Base-by-base conservation (phyloP, 345 rosid genomes). In the Acer saccharum region DNA sequence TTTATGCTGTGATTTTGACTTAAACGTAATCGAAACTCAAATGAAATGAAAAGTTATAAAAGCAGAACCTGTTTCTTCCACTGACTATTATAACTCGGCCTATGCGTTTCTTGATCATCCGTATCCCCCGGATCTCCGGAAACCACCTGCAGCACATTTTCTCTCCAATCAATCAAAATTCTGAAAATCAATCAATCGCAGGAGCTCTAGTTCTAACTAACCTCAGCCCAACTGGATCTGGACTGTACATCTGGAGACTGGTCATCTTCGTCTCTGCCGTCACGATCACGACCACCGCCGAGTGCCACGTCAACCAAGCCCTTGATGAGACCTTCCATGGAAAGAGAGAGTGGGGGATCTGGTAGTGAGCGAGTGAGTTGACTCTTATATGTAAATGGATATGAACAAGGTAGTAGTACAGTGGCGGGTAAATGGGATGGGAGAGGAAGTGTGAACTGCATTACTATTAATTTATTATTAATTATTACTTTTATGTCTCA, bases 181-280 rank as follows among this genome's bases (percentile, higher is more conserved):
- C 17, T 54, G 7, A 54, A 54, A 54, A 54, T 25, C 46, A 44
- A n/a, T 39, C 18, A 63, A 70, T 69, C 48, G 20, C 54, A 48
- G 12, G 44, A 70, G 63, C 7, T 70, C 71, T 10, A n/a, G 62
- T 35, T 25, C 6, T 46, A 27, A 86, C 6, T 46, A 27, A 87
- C 97, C 90, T 90, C 71, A 17, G 98, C 94, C 98, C 98, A 91
- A 66, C 81, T 82, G 81, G 95, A 91, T 90, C 94, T 86, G 77
- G 95, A 83, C 32, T 85, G 93, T 43, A 88, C 90, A 35, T 88
- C 90, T 10, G 85, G 85, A 65, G 71, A 65, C 6, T 62, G 17
- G 6, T 52, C 67, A 39, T 84, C 81, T 2, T 79, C 83, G 23
- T 86, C 80, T 50, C 20, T 43, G 2, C 77, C 79, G 44, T 72